Conservation (phyloP, 495 filamentous ascomycete species). For the Aspergillus conjunctus region DNA sequence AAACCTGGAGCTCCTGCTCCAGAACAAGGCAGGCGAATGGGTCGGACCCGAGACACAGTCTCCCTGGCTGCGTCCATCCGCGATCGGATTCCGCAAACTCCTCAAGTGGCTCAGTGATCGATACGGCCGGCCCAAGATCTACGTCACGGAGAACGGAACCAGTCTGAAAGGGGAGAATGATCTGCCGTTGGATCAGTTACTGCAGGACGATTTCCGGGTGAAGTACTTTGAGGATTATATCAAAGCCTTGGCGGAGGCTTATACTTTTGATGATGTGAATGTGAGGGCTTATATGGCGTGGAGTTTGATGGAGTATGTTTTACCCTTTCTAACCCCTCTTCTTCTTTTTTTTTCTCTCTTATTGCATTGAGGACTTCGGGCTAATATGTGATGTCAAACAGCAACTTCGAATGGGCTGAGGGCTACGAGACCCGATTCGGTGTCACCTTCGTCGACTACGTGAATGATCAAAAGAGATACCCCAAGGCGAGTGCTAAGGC, state of each 20-base stretch:
- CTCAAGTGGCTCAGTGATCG: slow-evolving; percentile 78
- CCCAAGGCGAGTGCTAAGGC: slow-evolving; percentile 77
- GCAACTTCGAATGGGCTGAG: slow-evolving; percentile 67
- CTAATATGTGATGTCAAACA: slow-evolving; percentile 26
- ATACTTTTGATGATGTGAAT: slow-evolving; percentile 66
- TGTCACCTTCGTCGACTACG: slow-evolving; percentile 76
- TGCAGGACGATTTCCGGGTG: slow-evolving; percentile 73
- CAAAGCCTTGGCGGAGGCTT: slow-evolving; percentile 67
- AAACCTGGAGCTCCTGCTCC: slow-evolving; percentile 67
- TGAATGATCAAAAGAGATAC: slow-evolving; percentile 70
- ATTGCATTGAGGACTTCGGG: neutral
- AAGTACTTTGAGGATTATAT: slow-evolving; percentile 77
- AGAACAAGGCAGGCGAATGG: slow-evolving; percentile 66
- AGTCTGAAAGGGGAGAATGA: slow-evolving; percentile 79
- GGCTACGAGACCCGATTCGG: slow-evolving; percentile 85
- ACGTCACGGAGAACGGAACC: slow-evolving; percentile 82
- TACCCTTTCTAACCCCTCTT: neutral
- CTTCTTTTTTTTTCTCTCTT: neutral
- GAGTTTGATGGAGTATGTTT: slow-evolving; percentile 70
- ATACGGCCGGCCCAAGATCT: slow-evolving; percentile 72
- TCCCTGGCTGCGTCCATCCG: slow-evolving; percentile 71
- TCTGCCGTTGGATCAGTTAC: slow-evolving; percentile 63
- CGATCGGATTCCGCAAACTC: slow-evolving; percentile 73
- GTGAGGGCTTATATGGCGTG: slow-evolving; percentile 77
- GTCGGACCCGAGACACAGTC: slow-evolving; percentile 77